Base-by-base conservation (phyloP, 1,139 yeast genomes). In the Pneumocystis oryctolagi region DNA sequence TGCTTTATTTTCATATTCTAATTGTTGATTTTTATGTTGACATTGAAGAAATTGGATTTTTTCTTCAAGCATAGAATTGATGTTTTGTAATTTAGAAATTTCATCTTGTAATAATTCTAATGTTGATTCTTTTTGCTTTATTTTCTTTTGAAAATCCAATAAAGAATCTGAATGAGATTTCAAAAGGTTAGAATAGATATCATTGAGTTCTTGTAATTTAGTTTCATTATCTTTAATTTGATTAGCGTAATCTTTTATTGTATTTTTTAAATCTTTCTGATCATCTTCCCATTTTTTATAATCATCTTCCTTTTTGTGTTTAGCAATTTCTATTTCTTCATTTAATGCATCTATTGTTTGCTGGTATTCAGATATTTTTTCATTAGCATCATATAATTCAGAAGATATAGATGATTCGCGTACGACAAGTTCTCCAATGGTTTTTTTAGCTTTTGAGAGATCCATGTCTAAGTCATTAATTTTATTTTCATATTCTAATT, bases 1-100 rank as follows among this genome's bases (percentile, higher is more conserved):
- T 56, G 63, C 64, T 61, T 58, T 39, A 32, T 30, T 59, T 37
- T 60, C 58, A n/a, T 34, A 30, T 61, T 34, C 30, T 34, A 31
- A 14, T 37, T 47, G 28, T 42, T 60, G 35, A 31, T 20, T 25
- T 9, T 56, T 20, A 37, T 32, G 20, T 37, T 61, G 63, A 47
- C 16, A 47, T 5, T 53, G 59, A 53, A 16, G 58, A 35, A 25
- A 20, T 32, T 31, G 58, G 12, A 59, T 31, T 56, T 42, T 31
- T 60, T 35, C 35, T 35, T 53, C 32, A 28, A 35, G 63, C 9
- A 31, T 25, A 16, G 30, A 16, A 28, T 53, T 47, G 6, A 31
- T 35, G n/a, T 57, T 39, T 57, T 28, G 40, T 35, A 57, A 20
- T 35, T 35, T 57, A 57, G 59, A 57, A 30, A 57, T 35, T 25